Base-by-base conservation (phyloP, 2,329 filamentous ascomycete species). In the Xylariaceae sp. region DNA sequence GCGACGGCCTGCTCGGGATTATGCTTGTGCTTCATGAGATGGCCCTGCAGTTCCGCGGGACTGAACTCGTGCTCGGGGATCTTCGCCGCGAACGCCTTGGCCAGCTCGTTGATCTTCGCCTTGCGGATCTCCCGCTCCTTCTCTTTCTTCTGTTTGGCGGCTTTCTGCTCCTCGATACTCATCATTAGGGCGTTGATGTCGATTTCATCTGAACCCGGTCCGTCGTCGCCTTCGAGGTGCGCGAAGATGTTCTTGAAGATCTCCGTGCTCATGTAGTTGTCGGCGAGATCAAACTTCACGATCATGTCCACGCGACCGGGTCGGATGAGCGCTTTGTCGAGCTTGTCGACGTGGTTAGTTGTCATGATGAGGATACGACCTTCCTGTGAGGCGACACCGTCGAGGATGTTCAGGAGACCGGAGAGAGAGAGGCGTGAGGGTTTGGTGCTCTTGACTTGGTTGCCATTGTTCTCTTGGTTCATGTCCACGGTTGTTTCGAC, bases 351-450 rank as follows among this genome's bases (percentile, higher is more conserved):
- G 69, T 85, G 82, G 65, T 86, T 86, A n/a, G 83, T 86, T 2
- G 83, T 86, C 83, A 86, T 86, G 70, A 86, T 80, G 11, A 86
- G 76, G 4, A 86, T 77, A n/a, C 83, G 80, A 5, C 83, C 83
- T 67, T 87, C 84, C 63, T 85, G 82, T 7, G 82, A 84, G 15
- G 82, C 82, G 5, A 86, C 83, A 45, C 90, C 89, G 66, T 95
- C 89, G 47, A 94, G 86, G 51, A 89, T 88, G 73, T 94, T 94
- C 52, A 94, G 82, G 1, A 94, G 78, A 0, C 88, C 89, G 0
- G 88, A 91, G 1, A 94, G 80, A 0, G 88, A 90, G 50, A 94
- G 73, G 3, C 79, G 73, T 37, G 11, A 47, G 34, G n/a, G 53
- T n/a, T n/a, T 57, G 13, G 56, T 62, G 56, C 56, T 71, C 35